Conservation (phyloP, 2,329 filamentous ascomycete species). For the Lachnellula cervina region DNA sequence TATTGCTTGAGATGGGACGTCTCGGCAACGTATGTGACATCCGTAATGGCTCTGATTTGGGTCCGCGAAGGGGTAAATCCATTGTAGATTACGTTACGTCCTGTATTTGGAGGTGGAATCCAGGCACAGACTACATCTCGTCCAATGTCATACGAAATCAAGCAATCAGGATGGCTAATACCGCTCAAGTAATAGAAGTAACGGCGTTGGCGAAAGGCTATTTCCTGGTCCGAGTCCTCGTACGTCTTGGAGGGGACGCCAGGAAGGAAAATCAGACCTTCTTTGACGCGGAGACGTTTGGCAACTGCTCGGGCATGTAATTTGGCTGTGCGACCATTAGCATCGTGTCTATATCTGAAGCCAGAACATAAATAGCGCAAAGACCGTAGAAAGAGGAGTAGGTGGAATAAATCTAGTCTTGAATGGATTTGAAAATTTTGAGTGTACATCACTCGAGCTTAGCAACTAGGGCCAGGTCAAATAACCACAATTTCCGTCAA, state of each 20-base stretch:
- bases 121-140: constrained; percentile 64
- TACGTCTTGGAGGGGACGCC: constrained; percentile 45
- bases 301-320: constrained; percentile 44
- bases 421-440: too few relatives aligned
- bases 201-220: constrained; percentile 52
- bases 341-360: neutral
- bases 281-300: constrained; percentile 35
- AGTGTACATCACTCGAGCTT: too few relatives aligned
- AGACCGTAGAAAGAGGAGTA: neutral
- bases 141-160: constrained; percentile 52
- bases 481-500: too few relatives aligned
- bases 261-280: constrained; percentile 52
- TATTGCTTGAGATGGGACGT: constrained; percentile 48
- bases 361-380: neutral
- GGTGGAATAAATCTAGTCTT: neutral
- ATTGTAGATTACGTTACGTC: constrained; percentile 56
- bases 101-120: constrained; percentile 63
- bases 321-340: constrained; percentile 37
- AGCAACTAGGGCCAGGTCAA: too few relatives aligned
- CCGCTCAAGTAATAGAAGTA: constrained; percentile 60
- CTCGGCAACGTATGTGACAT: constrained; percentile 68
- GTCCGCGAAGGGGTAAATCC: constrained; percentile 56
- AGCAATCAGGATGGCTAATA: constrained; percentile 48
- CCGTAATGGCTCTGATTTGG: constrained; percentile 56
- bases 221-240: constrained; percentile 55